Evolutionary conservation across 305 asterid genomes (phyloP).

Genomic region (Withania somnifera): DNA sequence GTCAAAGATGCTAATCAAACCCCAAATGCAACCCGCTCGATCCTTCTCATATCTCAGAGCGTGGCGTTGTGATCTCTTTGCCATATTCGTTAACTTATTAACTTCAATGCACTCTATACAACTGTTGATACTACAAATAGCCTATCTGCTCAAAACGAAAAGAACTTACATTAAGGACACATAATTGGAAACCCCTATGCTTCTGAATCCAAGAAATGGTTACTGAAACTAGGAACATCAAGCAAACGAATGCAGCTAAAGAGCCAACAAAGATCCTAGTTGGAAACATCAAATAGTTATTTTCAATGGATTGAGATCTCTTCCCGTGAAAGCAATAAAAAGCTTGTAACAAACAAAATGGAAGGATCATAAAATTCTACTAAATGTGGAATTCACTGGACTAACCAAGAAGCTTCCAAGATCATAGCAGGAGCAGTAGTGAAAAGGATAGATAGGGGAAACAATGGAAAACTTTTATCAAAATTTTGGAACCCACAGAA

Average conservation of each 20-base stretch:
- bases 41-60: constrained; percentile 43
- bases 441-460: background rate
- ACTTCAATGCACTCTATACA: constrained; percentile 17
- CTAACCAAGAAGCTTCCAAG: background rate
- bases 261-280: background rate
- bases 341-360: background rate
- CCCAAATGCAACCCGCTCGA: constrained; percentile 70
- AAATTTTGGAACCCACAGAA: background rate
- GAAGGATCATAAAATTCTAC: background rate
- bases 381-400: background rate
- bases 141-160: constrained; percentile 10
- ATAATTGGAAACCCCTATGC: background rate
- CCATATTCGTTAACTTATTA: constrained; percentile 31
- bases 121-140: constrained; percentile 2
- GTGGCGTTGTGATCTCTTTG: constrained; percentile 61
- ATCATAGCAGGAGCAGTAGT: background rate
- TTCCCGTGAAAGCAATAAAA: background rate
- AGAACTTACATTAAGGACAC: background rate
- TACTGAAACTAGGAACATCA: background rate
- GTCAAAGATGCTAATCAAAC: constrained; percentile 71
- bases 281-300: background rate
- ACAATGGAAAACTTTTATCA: constrained; percentile 1
- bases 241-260: constrained; percentile 7
- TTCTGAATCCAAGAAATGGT: constrained; percentile 1
- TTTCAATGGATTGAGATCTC: background rate